Conservation (phyloP, 306 rosid species). For the Nissolia schottii region DNA sequence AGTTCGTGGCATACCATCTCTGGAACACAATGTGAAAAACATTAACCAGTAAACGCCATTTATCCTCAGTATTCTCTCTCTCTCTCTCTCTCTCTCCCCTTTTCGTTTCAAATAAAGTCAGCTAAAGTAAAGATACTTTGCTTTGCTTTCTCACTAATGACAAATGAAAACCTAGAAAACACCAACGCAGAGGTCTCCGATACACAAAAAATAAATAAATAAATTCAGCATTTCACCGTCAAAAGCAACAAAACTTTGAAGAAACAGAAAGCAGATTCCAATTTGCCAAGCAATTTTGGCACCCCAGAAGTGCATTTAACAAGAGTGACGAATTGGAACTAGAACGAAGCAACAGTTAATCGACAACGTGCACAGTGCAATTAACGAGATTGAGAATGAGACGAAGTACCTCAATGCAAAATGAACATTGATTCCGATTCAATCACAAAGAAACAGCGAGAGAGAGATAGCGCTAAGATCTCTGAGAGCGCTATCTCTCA, state of each 20-base stretch:
- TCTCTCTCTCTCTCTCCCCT: no score
- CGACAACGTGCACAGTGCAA: not conserved
- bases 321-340: no score
- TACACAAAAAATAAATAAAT: not conserved
- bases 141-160: not conserved
- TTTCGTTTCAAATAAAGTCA: not conserved
- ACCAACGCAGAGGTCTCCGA: not conserved
- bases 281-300: not conserved
- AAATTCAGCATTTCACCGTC: no score
- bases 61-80: no score
- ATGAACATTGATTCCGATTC: not conserved
- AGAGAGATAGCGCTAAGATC: not conserved
- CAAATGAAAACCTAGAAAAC: not conserved
- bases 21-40: no score
- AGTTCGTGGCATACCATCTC: not conserved
- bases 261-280: not conserved
- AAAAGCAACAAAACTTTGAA: no score
- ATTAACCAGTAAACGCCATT: no score
- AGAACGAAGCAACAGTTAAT: no score
- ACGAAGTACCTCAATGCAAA: not conserved
- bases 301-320: not conserved
- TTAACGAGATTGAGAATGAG: not conserved
- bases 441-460: not conserved
- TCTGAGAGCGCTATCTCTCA: no score
- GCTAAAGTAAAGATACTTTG: not conserved